Conservation (phyloP, 2,329 filamentous ascomycete species). For the Colletotrichum tofieldiae region DNA sequence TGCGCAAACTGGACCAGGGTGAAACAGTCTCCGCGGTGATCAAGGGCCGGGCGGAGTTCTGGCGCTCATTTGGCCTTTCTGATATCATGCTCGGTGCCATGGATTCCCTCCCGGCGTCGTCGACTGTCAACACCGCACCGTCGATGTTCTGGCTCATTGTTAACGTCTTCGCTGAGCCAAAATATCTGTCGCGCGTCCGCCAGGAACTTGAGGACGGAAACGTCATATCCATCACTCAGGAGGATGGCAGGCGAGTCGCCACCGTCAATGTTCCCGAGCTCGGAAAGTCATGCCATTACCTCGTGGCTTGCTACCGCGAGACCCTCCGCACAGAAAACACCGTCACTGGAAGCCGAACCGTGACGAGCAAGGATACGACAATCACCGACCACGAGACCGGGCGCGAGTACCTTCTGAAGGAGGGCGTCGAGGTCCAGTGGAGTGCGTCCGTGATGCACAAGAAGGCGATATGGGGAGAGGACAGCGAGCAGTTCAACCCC, state of each 20-base stretch:
- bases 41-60: constrained; percentile 47
- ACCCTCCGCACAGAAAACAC: constrained; percentile 58
- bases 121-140: constrained; percentile 55
- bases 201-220: constrained; percentile 49
- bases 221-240: constrained; percentile 26
- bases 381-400: constrained; percentile 47
- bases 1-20: constrained; percentile 46
- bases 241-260: constrained; percentile 38
- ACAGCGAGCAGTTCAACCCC: constrained; percentile 46
- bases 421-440: constrained; percentile 49
- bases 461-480: constrained; percentile 47
- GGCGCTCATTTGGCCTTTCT: constrained; percentile 51
- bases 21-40: constrained; percentile 50
- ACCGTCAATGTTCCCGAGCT: constrained; percentile 55
- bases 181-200: constrained; percentile 49
- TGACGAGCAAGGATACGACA: constrained; percentile 57
- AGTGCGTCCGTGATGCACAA: constrained; percentile 48
- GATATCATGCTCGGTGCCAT: constrained; percentile 48
- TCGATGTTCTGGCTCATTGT: constrained; percentile 56
- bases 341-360: constrained; percentile 55
- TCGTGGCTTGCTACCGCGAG: constrained; percentile 62
- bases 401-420: constrained; percentile 48
- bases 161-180: constrained; percentile 49
- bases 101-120: constrained; percentile 51
- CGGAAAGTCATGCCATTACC: constrained; percentile 56